A percentile compares a stretch with the other conserved stretches of the same genome.
These are phyloP conservation scores for Botrytis elliptica DNA, from an alignment of 2,329 filamentous ascomycete species.

Conservation along the genomic window DNA sequence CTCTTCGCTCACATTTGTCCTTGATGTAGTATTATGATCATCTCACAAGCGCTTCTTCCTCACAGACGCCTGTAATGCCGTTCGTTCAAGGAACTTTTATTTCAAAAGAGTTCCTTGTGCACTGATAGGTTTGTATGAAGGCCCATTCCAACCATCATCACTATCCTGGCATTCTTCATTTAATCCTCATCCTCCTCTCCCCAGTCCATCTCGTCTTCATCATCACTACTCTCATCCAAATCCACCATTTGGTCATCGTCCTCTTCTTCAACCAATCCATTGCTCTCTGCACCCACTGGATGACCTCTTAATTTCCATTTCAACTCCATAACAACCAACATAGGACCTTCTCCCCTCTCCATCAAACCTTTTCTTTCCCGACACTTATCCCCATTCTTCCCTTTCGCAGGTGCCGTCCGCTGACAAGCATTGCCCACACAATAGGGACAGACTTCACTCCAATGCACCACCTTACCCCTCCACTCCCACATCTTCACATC, in stretches of 20 bases:
- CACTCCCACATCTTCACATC: slow-evolving; percentile 9
- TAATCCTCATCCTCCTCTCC: not conserved
- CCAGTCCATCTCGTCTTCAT: not conserved
- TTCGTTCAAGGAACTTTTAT: too few relatives aligned
- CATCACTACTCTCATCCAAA: not conserved
- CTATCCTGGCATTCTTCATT: not conserved
- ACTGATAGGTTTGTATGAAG: not conserved
- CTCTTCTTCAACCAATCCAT: not conserved
- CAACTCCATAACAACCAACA: slow-evolving; percentile 9
- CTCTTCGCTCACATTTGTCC: not conserved
- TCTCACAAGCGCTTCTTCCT: not conserved
- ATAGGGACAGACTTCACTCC: slow-evolving; percentile 7
- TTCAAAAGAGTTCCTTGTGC: not conserved
- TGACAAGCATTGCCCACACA: not conserved
- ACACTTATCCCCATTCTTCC: not conserved
- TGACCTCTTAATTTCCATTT: not conserved
- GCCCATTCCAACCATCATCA: not conserved
- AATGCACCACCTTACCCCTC: not conserved
- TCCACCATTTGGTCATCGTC: not conserved
- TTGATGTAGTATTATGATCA: not conserved
- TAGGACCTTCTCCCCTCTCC: not conserved
- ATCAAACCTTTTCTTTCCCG: not conserved
- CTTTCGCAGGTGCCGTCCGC: not conserved
- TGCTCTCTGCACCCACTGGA: not conserved
- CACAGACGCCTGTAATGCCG: too few relatives aligned